phyloP scores from a whole-genome alignment of 805 yeast genomes.

The Hanseniaspora hatyaiensis region DNA sequence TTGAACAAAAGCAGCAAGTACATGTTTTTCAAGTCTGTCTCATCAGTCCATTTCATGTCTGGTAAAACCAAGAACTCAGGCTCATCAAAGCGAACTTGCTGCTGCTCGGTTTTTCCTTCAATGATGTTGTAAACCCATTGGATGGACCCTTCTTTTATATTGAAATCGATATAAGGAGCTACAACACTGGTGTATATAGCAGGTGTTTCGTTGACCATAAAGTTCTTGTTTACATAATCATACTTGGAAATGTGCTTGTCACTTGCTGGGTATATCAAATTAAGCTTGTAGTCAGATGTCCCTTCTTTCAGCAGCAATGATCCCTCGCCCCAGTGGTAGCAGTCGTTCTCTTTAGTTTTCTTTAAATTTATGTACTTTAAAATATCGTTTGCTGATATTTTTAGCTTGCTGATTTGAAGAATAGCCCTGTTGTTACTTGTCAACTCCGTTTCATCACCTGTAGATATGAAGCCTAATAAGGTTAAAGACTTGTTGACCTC shows the following conservation, averaged over 20 bases:
- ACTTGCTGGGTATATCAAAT: constrained; percentile 81
- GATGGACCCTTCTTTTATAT: constrained; percentile 57
- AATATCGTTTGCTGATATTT: background rate
- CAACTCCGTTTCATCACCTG: background rate
- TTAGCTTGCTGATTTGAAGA: constrained; percentile 6
- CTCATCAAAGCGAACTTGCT: constrained; percentile 60
- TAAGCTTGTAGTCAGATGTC: constrained; percentile 44
- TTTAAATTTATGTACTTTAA: background rate
- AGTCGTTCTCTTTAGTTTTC: constrained; percentile 45
- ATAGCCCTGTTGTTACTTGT: constrained; percentile 8
- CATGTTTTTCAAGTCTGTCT: constrained; percentile 53
- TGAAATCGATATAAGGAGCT: constrained; percentile 62
- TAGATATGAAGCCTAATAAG: constrained; percentile 3
- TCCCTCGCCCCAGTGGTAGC: constrained; percentile 71
- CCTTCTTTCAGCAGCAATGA: constrained; percentile 25
- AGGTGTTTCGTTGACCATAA: constrained; percentile 70
- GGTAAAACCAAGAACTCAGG: constrained; percentile 60
- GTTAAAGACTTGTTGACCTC: constrained; percentile 1
- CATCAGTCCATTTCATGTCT: constrained; percentile 93
- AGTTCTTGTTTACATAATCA: constrained; percentile 41
- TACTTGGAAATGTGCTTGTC: constrained; percentile 71
- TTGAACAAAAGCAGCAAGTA: constrained; percentile 57
- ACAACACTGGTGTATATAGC: constrained; percentile 51
- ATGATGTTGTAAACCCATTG: constrained; percentile 86
- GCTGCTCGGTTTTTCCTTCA: constrained; percentile 71